Base-by-base conservation (phyloP, 305 asterid genomes). In the Fraxinus platypoda region DNA sequence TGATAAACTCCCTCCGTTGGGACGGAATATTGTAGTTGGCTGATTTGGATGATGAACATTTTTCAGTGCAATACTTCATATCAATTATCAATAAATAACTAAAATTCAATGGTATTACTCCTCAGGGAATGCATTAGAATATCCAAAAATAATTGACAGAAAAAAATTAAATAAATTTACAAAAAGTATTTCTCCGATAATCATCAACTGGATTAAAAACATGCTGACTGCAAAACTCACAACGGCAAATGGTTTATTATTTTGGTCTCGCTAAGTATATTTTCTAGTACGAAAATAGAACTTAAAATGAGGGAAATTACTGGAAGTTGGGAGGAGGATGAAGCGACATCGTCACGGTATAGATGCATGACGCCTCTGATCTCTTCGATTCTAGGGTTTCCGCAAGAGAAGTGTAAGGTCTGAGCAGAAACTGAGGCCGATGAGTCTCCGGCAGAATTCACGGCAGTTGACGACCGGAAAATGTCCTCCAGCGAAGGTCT, bases 341-440 rank as follows among this genome's bases (percentile, higher is more conserved):
- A 64, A 49, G 88, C 81, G 59, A 76, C 81, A 9, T 90, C 93
- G 57, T 91, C 87, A 25, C 86, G 88, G 89, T 82, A 91, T 77
- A 95, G 92, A 89, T 91, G 98, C 94, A 95, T 86, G 84, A 94
- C 88, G 85, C 99, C 99, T 75, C 95, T 88, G 87, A 90, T 91
- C 87, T 95, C 98, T 84, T 95, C 98, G 78, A 95, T 92, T 81
- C 97, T 94, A 89, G 98, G 99, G 94, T 95, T 95, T 86, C 99
- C 98, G 38, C 98, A 95, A 2, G 98, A 92, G 89, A 95, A 94
- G 84, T 89, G 92, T 81, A 92, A 78, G 23, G 87, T 88, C 85
- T 87, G 91, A 12, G 92, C 88, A 83, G 89, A 72, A 52, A 84
- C 74, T 17, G 92, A 79, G 0, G 78, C 76, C 49, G 89, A 84